Evolutionary conservation across 2,329 filamentous ascomycete species (phyloP).

Genomic region (Paecilomyces niveus): DNA sequence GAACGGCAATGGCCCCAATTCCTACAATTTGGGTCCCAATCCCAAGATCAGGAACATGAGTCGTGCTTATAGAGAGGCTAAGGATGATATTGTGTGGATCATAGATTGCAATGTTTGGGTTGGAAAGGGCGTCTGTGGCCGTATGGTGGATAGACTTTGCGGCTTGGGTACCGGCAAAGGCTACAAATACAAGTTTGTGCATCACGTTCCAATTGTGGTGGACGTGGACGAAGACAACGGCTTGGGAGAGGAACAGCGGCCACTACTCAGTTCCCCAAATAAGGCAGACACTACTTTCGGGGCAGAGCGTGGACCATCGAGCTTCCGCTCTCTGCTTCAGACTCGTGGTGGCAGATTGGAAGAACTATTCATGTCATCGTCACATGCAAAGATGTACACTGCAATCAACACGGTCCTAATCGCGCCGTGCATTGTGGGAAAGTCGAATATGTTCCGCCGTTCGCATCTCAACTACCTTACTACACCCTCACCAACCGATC

Average conservation of each 20-base stretch:
- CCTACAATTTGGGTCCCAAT: slow-evolving; percentile 72
- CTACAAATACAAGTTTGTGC: slow-evolving; percentile 76
- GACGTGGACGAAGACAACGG: slow-evolving; percentile 48
- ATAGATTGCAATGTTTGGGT: slow-evolving; percentile 97
- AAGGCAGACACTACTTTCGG: slow-evolving; percentile 6
- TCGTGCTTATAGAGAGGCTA: slow-evolving; percentile 80
- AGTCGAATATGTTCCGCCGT: slow-evolving; percentile 97
- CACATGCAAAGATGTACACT: slow-evolving; percentile 94
- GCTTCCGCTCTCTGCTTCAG: slow-evolving; percentile 23
- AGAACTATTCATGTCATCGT: slow-evolving; percentile 88
- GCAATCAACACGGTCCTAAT: slow-evolving; percentile 91
- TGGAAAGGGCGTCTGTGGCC: slow-evolving; percentile 65
- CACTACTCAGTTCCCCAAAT: slow-evolving; percentile 15
- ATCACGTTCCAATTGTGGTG: slow-evolving; percentile 85
- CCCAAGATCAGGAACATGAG: slow-evolving; percentile 99
- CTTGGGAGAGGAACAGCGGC: slow-evolving; percentile 17
- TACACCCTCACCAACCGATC: slow-evolving; percentile 41
- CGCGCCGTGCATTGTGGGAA: slow-evolving; percentile 90
- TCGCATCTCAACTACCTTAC: slow-evolving; percentile 77
- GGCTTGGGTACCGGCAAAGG: slow-evolving; percentile 50
- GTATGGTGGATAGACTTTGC: slow-evolving; percentile 82
- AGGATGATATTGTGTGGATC: slow-evolving; percentile 85
- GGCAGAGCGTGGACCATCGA: not conserved
- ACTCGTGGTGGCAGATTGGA: slow-evolving; percentile 75
- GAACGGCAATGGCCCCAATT: slow-evolving; percentile 44